Percentiles rank a stretch among this genome's conserved stretches.
Evolutionary conservation across 2,329 filamentous ascomycete species (phyloP).

Genomic region (Microdochium bolleyi): DNA sequence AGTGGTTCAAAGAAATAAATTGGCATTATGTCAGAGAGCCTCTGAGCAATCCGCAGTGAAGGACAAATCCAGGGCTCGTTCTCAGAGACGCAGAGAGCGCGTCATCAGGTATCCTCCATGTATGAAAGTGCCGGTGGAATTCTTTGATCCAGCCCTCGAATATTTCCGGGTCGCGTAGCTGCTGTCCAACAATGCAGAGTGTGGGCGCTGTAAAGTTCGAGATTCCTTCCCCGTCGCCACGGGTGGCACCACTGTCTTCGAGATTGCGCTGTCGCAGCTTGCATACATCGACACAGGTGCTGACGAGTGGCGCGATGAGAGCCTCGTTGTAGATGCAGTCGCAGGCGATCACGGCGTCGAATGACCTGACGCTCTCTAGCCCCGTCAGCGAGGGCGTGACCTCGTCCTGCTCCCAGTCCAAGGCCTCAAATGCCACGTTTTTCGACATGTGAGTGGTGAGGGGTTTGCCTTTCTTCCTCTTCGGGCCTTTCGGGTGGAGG

Average conservation of each 20-base stretch:
- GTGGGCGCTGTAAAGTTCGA: constrained; percentile 35
- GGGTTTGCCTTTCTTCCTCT: constrained; percentile 10
- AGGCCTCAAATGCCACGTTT: constrained; percentile 46
- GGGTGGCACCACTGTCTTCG: neutral
- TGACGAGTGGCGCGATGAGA: constrained; percentile 73
- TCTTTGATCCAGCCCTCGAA: constrained; percentile 73
- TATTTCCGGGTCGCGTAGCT: constrained; percentile 76
- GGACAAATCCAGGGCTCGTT: constrained; percentile 65
- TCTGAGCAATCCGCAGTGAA: constrained; percentile 67
- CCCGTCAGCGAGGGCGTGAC: constrained; percentile 36
- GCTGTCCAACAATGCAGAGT: constrained; percentile 78
- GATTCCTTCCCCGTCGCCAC: neutral
- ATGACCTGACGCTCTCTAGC: constrained; percentile 29
- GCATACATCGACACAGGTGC: constrained; percentile 71
- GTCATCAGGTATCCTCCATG: constrained; percentile 68
- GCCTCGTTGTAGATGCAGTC: constrained; percentile 96
- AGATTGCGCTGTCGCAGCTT: constrained; percentile 34
- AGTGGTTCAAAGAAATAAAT: too few species aligned
- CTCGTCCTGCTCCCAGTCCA: constrained; percentile 78
- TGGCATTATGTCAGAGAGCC: neutral
- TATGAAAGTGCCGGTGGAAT: constrained; percentile 58
- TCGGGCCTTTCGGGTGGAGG: constrained; percentile 5
- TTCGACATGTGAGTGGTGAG: constrained; percentile 3
- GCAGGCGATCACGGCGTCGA: constrained; percentile 74
- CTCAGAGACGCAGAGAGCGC: constrained; percentile 51